Conservation (phyloP, 164 flowering plant genomes). For the Cinnamomum chago region DNA sequence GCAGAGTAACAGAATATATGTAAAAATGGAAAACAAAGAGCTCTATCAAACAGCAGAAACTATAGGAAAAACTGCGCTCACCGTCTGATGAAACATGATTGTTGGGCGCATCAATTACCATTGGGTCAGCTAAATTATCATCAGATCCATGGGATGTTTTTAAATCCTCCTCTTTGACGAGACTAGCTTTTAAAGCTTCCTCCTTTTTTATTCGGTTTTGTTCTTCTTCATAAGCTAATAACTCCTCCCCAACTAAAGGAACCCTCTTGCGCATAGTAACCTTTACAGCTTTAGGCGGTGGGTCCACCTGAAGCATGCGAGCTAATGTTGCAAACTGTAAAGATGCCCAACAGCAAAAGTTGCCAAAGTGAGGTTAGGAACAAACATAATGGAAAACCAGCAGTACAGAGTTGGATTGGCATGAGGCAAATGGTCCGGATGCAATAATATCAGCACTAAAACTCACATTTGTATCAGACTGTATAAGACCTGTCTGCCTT, state of each 20-base stretch:
- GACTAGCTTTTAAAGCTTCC: constrained; percentile 81
- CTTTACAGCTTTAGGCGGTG: constrained; percentile 98
- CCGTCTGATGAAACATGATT: constrained; percentile 50
- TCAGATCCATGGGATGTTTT: constrained; percentile 63
- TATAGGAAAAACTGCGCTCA: constrained; percentile 19
- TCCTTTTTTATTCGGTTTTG: constrained; percentile 79
- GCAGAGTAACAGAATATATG: neutral
- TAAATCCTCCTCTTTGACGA: constrained; percentile 69
- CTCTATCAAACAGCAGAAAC: neutral
- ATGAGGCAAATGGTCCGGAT: neutral
- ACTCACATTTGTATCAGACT: neutral
- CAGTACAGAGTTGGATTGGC: neutral
- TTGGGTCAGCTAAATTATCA: constrained; percentile 53
- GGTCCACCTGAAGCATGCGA: constrained; percentile 96
- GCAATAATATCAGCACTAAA: neutral
- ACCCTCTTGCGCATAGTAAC: constrained; percentile 83
- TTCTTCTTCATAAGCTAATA: constrained; percentile 95
- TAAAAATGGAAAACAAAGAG: neutral
- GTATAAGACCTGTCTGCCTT: neutral
- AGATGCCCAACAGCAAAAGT: neutral
- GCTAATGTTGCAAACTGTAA: constrained; percentile 87
- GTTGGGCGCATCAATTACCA: constrained; percentile 58
- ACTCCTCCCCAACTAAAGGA: constrained; percentile 95
- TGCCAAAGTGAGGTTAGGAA: neutral
- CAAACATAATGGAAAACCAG: neutral